These are phyloP conservation scores for Phytophthora tentaculata DNA, from an alignment of 352 stramenopile species.

Conservation along the genomic window DNA sequence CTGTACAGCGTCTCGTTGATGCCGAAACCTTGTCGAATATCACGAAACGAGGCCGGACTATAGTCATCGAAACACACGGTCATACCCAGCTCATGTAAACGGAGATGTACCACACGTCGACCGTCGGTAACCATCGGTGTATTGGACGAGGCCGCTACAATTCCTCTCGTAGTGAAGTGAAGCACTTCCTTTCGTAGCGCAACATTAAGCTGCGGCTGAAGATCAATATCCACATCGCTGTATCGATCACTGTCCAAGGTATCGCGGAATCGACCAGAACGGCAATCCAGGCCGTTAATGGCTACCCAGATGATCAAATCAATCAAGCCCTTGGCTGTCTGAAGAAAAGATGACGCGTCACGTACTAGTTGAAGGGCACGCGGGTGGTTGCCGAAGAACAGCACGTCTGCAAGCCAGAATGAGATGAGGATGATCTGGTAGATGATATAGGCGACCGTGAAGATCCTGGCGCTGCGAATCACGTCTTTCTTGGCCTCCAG, in stretches of 20 bases:
- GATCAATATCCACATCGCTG: constrained; percentile 82
- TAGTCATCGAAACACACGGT: constrained; percentile 85
- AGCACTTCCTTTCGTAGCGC: constrained; percentile 89
- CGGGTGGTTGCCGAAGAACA: constrained; percentile 47
- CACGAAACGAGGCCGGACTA: constrained; percentile 67
- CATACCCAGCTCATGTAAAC: constrained; percentile 85
- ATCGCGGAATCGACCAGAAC: constrained; percentile 33
- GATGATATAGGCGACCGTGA: constrained; percentile 80
- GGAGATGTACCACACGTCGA: constrained; percentile 69
- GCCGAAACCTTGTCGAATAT: constrained; percentile 80
- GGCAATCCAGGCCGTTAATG: constrained; percentile 66
- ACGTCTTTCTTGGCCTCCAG: constrained; percentile 82
- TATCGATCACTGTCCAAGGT: constrained; percentile 56
- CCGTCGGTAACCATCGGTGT: constrained; percentile 52
- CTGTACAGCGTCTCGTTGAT: constrained; percentile 81
- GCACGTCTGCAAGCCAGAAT: constrained; percentile 73
- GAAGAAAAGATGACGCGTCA: constrained; percentile 70
- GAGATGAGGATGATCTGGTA: constrained; percentile 88
- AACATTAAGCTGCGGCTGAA: constrained; percentile 87
- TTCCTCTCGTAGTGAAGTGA: constrained; percentile 87
- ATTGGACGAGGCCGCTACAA: constrained; percentile 81
- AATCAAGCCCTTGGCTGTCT: constrained; percentile 80
- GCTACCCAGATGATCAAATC: constrained; percentile 87
- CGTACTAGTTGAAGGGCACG: constrained; percentile 47
- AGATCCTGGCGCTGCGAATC: constrained; percentile 81